Base-by-base conservation (phyloP, 1,284 basidiomycete genomes). In the Blastosporella zonata region DNA sequence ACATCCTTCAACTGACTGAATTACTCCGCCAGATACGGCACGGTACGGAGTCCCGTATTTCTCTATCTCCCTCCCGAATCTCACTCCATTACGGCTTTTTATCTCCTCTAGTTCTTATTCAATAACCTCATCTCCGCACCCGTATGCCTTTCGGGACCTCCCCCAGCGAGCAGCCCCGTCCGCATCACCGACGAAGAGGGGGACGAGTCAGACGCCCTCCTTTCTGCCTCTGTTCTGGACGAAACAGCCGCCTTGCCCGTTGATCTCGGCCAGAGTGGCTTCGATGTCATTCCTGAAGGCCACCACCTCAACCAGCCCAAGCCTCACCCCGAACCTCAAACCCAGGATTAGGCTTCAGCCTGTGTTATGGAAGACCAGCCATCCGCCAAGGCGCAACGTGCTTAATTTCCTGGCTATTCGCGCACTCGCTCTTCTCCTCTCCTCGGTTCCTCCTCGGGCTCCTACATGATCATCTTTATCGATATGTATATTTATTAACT, bases 201-300 rank as follows among this genome's bases (percentile, higher is more conserved):
- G 58, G 72, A 72, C 37, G 79, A 82, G 58, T 45, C 43, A 9
- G 52, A 58, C 17, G 71, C 68, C 42, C 68, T 75, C 53, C 72
- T 75, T 55, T 69, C 62, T 51, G 75, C 63, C 53, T 69, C 62
- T 38, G 51, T 53, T 37, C 67, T 89, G 49, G 84, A 89, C 50
- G 87, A 90, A 64, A 89, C 88, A 0, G 86, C 88, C 18, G 70
- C 68, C 12, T 71, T 90, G 20, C 89, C 88, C n/a, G 79, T 77
- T 8, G 85, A 87, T 60, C 69, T 87, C 22, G 86, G 84, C 6
- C 80, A 76, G 62, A 72, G 82, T 58, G 86, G 86, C 23, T 89
- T 71, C 62, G 85, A 88, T 62, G 83, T 87, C 31, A 68, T 87
- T 15, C 85, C 85, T 18, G 69, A 70, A 51, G 68, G 74, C 27